Conservation (phyloP, 768 basidiomycete genomes). For the Daedaleopsis nitida region DNA sequence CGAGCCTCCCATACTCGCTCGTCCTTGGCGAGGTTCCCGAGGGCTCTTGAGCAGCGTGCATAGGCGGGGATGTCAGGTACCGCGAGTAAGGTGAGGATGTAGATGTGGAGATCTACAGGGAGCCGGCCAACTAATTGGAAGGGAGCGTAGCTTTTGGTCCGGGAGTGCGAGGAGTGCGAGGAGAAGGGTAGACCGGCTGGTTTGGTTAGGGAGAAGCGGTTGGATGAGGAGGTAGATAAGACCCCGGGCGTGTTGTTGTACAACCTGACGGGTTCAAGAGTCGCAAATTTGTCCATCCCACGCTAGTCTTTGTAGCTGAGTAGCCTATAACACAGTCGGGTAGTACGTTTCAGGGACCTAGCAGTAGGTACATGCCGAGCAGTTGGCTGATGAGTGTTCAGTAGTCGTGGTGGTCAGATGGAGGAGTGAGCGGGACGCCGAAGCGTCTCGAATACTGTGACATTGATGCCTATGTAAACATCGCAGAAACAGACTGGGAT, state of each 20-base stretch:
- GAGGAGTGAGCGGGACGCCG: too few species aligned
- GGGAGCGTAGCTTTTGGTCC: slow-evolving; percentile 26
- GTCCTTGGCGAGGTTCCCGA: slow-evolving; percentile 62
- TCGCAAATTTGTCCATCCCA: slow-evolving; percentile 83
- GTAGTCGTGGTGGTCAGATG: too few species aligned
- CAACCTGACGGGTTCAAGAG: slow-evolving; percentile 65
- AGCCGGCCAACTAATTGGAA: slow-evolving; percentile 68
- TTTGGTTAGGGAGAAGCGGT: slow-evolving; percentile 19
- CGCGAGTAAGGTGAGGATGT: slow-evolving; percentile 73
- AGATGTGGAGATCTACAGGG: slow-evolving; percentile 74
- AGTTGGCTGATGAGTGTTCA: too few species aligned
- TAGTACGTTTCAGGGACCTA: too few species aligned
- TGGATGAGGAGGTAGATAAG: slow-evolving; percentile 13
- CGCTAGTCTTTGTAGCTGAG: background rate
- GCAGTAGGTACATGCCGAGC: too few species aligned
- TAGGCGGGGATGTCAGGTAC: slow-evolving; percentile 82
- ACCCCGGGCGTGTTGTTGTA: slow-evolving; percentile 16
- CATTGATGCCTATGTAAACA: too few species aligned
- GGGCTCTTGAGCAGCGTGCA: slow-evolving; percentile 63
- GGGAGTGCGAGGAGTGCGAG: slow-evolving; percentile 7
- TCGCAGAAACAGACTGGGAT: too few species aligned
- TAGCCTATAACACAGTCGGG: background rate
- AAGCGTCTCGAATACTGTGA: too few species aligned
- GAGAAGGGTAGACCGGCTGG: slow-evolving; percentile 18
- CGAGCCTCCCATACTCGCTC: slow-evolving; percentile 79